Base-by-base conservation (phyloP, 208 protist species). In the Crithidia bombi region DNA sequence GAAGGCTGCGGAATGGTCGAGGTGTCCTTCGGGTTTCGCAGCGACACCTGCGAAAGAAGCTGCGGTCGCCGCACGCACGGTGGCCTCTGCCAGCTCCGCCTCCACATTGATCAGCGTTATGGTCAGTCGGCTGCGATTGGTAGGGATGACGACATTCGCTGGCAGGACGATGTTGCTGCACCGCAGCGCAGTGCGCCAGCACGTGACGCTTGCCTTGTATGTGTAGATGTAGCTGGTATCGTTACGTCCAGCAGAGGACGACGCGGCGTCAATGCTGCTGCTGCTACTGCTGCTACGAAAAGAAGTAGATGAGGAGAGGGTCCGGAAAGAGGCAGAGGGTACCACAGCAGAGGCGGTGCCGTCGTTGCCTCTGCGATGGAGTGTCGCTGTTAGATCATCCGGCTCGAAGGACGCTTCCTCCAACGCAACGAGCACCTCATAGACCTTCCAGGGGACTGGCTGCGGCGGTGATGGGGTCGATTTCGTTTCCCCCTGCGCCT, bases 91-190 rank as follows among this genome's bases (percentile, higher is more conserved):
- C 12, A 94, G 59, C 58, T 89, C 83, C 32, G 73, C 74, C 11
- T 86, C 79, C 30, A 90, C 81, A 47, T 75, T 74, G 23, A 90
- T 75, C 41, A 90, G 64, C 32, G 83, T 91, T 6, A 94, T 25
- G 3, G 79, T 83, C n/a, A 91, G 75, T 15, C 55, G 38, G 4
- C 85, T 74, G 63, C 75, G 78, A 25, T 59, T 79, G 30, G 74
- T 46, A 7, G 65, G 51, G 52, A 88, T 82, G 11, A 78, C 82
- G 5, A 89, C 80, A 32, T 67, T 78, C 5, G 78, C 25, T 4
- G 89, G 89, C 12, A 94, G 71, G 21, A 90, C 79, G 11, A 94
- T 79, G 32, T 81, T 89, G 32, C 55, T 74, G 56, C 89, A 94
- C 12, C 85, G 80, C 49, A 73, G 61, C 30, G 33, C 30, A 21